Evolutionary conservation across 2,329 filamentous ascomycete genomes (phyloP), one percentile per base, ranked within the genome.

Genomic region (Diplodia scrobiculata): DNA sequence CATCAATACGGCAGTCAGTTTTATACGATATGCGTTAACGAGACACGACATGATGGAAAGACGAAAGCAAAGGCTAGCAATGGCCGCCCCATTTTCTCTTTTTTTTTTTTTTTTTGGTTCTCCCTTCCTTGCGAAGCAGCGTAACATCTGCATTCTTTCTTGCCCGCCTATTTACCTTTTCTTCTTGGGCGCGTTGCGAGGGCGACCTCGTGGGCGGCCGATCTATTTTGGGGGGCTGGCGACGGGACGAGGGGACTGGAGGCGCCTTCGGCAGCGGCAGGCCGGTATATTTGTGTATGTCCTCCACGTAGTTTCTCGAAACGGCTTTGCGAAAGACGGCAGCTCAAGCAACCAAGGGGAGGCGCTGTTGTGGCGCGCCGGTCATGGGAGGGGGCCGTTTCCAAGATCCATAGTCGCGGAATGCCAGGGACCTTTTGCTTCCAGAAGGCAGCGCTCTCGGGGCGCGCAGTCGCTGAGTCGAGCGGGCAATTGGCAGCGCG

Each of bases 51-150:
- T 69, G 69, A 69, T 66, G 64, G 65, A 68, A 70, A 68, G 67
- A 68, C 58, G 65, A 65, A 63, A 55, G 68, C 71, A 72, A 72
- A 70, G 70, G 75, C 75, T 73, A 77, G 75, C 75, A 72, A 77
- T 76, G 75, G 75, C 73, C 69, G 55, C 52, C 41, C 54, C 29
- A 27, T 63, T 50, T 27, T 47, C 32, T 38, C 50, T 50, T 25
- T 27, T 52, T 19, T 53, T 41, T 36, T 29, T 32, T 34, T 21
- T 21, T 48, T 59, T 48, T 25, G 21, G 25, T 19, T 48, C 32
- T 48, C 21, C 41, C 47, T 25, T 53, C 27, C 25, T 64, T 55
- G 27, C 38, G 10, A 48, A 45, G 58, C 58, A 62, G 58, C 58
- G 58, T 50, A 50, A 62, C 41, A 62, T 62, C 17, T 48, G 58